Percentiles rank a stretch among this genome's conserved stretches.
phyloP scores from a whole-genome alignment of 345 rosid species.

The Aquilaria yunnanensis region DNA sequence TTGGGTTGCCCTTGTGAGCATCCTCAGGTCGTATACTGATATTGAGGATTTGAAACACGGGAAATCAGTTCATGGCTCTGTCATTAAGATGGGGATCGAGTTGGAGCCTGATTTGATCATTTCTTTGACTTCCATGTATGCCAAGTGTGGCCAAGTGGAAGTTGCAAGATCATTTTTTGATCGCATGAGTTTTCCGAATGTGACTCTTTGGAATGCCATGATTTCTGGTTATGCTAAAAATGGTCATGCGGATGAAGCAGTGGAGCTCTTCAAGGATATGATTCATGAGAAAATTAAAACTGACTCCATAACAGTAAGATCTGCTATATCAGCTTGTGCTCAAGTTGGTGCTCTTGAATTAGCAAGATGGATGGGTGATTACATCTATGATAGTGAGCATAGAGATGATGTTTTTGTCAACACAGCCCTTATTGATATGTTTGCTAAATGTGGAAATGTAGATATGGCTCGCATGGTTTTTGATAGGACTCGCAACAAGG shows the following conservation, averaged over 20 bases:
- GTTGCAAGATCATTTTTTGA: slow-evolving; percentile 45
- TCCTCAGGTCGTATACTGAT: slow-evolving; percentile 56
- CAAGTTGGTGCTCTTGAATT: slow-evolving; percentile 64
- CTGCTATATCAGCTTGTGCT: slow-evolving; percentile 53
- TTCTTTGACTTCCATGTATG: slow-evolving; percentile 62
- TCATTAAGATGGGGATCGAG: slow-evolving; percentile 56
- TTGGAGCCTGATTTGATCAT: slow-evolving; percentile 58
- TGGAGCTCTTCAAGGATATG: slow-evolving; percentile 49
- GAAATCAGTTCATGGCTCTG: slow-evolving; percentile 42
- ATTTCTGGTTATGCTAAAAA: slow-evolving; percentile 70
- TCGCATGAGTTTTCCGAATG: slow-evolving; percentile 41
- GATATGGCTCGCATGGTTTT: slow-evolving; percentile 47
- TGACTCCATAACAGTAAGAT: slow-evolving; percentile 51
- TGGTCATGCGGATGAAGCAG: slow-evolving; percentile 56
- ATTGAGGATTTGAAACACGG: slow-evolving; percentile 47
- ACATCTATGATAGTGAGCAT: slow-evolving; percentile 29
- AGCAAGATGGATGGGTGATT: slow-evolving; percentile 54
- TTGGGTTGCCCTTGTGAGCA: slow-evolving; percentile 62
- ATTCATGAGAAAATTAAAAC: slow-evolving; percentile 26
- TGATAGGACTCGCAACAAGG: slow-evolving; percentile 44
- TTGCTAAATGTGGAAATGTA: slow-evolving; percentile 63
- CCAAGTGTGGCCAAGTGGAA: slow-evolving; percentile 56
- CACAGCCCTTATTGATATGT: slow-evolving; percentile 60
- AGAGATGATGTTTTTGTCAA: slow-evolving; percentile 36
- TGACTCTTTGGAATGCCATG: slow-evolving; percentile 69